Percentiles rank a stretch among this genome's conserved stretches.
Conservation (phyloP, 768 basidiomycete genomes). For the Russula compacta region DNA sequence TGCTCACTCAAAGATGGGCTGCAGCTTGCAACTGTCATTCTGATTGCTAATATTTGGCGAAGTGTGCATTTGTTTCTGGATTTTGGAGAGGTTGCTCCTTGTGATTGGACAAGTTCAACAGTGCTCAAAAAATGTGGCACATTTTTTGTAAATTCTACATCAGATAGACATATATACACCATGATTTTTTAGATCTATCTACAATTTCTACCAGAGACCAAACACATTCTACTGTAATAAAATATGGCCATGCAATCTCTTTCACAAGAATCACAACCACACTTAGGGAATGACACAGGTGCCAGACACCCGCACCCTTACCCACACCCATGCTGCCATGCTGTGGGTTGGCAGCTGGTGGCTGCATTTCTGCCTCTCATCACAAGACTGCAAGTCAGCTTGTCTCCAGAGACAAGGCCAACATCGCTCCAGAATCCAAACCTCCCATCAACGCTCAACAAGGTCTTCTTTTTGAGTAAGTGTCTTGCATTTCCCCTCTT, state of each 20-base stretch:
- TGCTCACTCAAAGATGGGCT: neutral
- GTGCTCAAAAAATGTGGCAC: neutral
- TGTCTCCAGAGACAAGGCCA: constrained; percentile 54
- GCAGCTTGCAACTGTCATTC: neutral
- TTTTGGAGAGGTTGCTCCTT: neutral
- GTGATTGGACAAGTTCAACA: neutral
- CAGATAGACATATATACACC: too few species aligned
- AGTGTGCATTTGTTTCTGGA: neutral
- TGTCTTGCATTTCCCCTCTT: constrained; percentile 7
- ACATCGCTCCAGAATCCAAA: constrained; percentile 47
- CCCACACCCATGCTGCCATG: too few species aligned
- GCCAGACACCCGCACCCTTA: too few species aligned
- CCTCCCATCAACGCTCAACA: constrained; percentile 81
- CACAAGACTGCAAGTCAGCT: constrained; percentile 63
- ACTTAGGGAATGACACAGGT: too few species aligned
- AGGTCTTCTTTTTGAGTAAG: constrained; percentile 76
- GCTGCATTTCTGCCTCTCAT: too few species aligned
- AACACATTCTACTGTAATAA: too few species aligned
- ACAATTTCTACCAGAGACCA: too few species aligned
- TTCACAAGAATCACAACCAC: too few species aligned
- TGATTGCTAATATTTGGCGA: neutral
- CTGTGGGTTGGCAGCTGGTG: too few species aligned
- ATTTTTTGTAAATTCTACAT: neutral
- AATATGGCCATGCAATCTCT: too few species aligned
- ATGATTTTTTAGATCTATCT: too few species aligned